Percentiles rank a stretch among this genome's conserved stretches.
phyloP scores from a whole-genome alignment of 306 rosid species.

The Quercus berberidifolia region DNA sequence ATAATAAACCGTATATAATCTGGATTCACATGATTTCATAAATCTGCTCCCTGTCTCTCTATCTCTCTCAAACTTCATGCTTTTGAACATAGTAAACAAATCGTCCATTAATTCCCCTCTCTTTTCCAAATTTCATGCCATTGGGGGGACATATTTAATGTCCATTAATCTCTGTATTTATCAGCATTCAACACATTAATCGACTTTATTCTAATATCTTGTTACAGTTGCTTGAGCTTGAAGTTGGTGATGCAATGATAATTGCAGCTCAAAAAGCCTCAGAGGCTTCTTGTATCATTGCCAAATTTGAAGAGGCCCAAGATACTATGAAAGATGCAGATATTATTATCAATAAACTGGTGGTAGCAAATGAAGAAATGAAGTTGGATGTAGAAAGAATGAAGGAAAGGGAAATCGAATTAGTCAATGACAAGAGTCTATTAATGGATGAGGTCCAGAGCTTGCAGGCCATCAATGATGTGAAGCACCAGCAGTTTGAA shows the following conservation, averaged over 20 bases:
- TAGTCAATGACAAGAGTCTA: constrained; percentile 42
- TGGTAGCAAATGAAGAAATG: constrained; percentile 69
- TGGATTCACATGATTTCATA: neutral
- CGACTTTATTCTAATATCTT: neutral
- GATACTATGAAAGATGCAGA: constrained; percentile 74
- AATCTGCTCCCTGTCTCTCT: neutral
- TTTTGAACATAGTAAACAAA: too few species aligned
- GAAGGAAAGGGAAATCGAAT: constrained; percentile 35
- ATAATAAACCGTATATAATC: neutral
- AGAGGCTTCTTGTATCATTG: constrained; percentile 68
- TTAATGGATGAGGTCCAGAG: constrained; percentile 57
- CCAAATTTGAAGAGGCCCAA: constrained; percentile 87
- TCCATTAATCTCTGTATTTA: neutral
- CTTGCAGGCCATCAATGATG: constrained; percentile 47
- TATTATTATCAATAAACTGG: constrained; percentile 66
- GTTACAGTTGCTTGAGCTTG: constrained; percentile 64
- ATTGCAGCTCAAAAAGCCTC: constrained; percentile 65
- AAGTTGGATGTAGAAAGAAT: constrained; percentile 58
- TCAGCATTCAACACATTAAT: constrained; percentile 3
- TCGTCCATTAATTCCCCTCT: neutral
- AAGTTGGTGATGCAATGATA: constrained; percentile 70
- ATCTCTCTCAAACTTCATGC: neutral
- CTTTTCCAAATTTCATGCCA: neutral
- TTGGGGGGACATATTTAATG: neutral
- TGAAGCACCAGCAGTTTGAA: constrained; percentile 47